Conservation (phyloP, 2,329 filamentous ascomycete genomes). For the Microcera coccophila region DNA sequence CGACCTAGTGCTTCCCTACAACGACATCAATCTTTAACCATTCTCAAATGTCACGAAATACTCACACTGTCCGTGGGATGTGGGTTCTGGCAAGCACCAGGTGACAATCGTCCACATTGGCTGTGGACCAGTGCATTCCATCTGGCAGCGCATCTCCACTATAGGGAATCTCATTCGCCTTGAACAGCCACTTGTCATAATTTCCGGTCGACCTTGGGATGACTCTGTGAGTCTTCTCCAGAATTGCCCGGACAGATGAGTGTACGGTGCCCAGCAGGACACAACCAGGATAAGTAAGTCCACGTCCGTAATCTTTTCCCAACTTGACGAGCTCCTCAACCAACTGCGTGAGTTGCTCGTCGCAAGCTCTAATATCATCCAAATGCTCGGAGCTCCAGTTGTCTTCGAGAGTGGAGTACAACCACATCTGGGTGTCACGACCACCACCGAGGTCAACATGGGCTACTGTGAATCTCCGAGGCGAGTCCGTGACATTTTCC, state of each 20-base stretch:
- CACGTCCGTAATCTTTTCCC: slow-evolving; percentile 18
- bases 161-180: slow-evolving; percentile 41
- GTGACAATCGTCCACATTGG: slow-evolving; percentile 50
- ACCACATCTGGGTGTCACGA: slow-evolving; percentile 62
- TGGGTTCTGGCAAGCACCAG: slow-evolving; percentile 53
- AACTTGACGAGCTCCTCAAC: slow-evolving; percentile 29
- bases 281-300: slow-evolving; percentile 21
- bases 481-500: neutral
- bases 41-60: neutral
- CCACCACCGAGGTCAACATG: slow-evolving; percentile 59
- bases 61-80: slow-evolving; percentile 52
- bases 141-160: slow-evolving; percentile 33
- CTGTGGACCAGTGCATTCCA: slow-evolving; percentile 53
- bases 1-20: slow-evolving; percentile 39
- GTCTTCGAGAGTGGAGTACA: slow-evolving; percentile 53
- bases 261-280: slow-evolving; percentile 38
- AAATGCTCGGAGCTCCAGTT: slow-evolving; percentile 15
- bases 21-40: neutral
- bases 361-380: slow-evolving; percentile 19
- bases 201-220: slow-evolving; percentile 24
- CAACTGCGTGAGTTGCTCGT: slow-evolving; percentile 32
- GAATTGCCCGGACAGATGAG: slow-evolving; percentile 24
- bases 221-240: slow-evolving; percentile 26
- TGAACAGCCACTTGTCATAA: slow-evolving; percentile 59
- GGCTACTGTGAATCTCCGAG: slow-evolving; percentile 47